Conservation (phyloP, 306 rosid species). For the Amphicarpaea edgeworthii region DNA sequence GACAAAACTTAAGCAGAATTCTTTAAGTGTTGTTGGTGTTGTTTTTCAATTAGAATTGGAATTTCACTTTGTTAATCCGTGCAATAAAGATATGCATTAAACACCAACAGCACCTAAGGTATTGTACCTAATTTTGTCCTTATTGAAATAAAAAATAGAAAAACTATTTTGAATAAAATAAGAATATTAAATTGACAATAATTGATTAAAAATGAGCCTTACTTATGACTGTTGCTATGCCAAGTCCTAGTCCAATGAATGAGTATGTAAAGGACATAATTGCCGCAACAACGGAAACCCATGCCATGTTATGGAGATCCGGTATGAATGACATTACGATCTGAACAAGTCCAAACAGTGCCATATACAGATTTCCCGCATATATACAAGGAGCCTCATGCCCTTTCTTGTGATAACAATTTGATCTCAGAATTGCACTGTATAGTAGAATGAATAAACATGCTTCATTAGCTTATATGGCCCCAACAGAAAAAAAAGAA, state of each 20-base stretch:
- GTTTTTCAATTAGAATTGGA: neutral
- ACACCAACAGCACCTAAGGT: neutral
- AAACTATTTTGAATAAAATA: neutral
- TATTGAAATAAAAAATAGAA: neutral
- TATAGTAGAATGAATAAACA: constrained; percentile 12
- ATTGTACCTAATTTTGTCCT: neutral
- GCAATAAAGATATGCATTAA: neutral
- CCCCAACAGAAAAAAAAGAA: neutral
- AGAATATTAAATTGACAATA: constrained; percentile 6
- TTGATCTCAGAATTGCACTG: constrained; percentile 79
- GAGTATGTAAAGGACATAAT: constrained; percentile 81
- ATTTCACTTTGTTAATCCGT: neutral
- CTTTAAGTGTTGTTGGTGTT: neutral
- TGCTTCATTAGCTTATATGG: constrained; percentile 17
- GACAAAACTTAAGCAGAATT: neutral
- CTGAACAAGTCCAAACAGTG: constrained; percentile 76
- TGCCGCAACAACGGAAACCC: constrained; percentile 83
- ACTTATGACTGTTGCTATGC: constrained; percentile 68
- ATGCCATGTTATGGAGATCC: constrained; percentile 82
- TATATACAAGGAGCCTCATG: constrained; percentile 69
- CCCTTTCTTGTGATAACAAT: constrained; percentile 83
- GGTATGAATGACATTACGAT: constrained; percentile 86
- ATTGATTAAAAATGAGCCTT: constrained; percentile 23
- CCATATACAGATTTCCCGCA: constrained; percentile 59
- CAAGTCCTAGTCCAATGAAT: constrained; percentile 82